Conservation (phyloP, 2,329 filamentous ascomycete species). For the Colletotrichum eleusines region DNA sequence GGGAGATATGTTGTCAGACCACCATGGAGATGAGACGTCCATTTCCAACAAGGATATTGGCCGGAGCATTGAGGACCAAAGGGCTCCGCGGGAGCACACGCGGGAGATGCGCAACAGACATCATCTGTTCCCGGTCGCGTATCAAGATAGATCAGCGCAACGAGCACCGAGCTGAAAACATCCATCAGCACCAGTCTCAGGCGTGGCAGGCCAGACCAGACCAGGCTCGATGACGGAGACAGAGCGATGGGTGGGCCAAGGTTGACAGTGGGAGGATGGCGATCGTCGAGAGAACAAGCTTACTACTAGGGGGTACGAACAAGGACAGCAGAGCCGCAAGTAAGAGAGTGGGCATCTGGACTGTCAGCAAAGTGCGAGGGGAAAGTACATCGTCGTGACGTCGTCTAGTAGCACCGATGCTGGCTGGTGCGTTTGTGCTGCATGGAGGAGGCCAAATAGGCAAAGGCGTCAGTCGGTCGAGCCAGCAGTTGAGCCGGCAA, state of each 20-base stretch:
- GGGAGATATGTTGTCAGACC: not conserved
- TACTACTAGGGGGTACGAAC: constrained; percentile 3
- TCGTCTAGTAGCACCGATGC: not conserved
- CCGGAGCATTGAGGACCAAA: not conserved
- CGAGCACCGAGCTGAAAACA: not conserved
- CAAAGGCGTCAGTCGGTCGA: too few relatives aligned
- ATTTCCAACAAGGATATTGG: not conserved
- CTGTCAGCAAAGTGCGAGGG: not conserved
- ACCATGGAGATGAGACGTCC: not conserved
- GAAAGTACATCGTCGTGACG: not conserved
- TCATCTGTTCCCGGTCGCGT: constrained; percentile 11
- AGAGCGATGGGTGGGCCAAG: not conserved
- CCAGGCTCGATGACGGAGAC: not conserved
- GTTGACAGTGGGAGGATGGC: not conserved
- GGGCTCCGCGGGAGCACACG: not conserved
- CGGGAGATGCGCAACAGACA: not conserved
- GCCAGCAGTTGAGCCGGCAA: not conserved
- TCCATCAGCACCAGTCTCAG: not conserved
- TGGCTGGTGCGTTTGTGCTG: not conserved
- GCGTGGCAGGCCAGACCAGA: not conserved
- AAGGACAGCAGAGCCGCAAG: constrained; percentile 31
- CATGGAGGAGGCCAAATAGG: not conserved
- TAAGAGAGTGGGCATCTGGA: not conserved
- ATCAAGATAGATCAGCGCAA: constrained; percentile 33
- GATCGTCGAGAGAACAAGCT: not conserved